Evolutionary conservation across 352 stramenopile species (phyloP).

Genomic region (Pythium rishiriense): DNA sequence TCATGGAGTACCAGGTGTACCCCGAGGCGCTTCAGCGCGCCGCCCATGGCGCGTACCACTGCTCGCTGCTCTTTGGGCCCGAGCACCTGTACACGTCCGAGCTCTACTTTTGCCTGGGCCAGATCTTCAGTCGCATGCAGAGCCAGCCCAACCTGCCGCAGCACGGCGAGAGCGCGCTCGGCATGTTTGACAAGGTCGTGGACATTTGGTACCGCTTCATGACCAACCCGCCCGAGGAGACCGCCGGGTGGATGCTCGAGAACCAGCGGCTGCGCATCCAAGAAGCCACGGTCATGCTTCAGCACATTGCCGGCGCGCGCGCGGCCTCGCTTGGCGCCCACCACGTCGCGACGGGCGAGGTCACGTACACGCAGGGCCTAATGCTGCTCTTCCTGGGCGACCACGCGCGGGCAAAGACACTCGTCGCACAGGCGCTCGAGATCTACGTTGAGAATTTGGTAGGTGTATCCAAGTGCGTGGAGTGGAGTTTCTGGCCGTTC

Average conservation of each 20-base stretch:
- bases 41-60: conserved; percentile 71
- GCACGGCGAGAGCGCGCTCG: conserved; percentile 51
- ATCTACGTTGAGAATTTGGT: conserved; percentile 65
- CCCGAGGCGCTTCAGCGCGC: conserved; percentile 60
- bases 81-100: conserved; percentile 75
- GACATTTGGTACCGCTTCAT: conserved; percentile 81
- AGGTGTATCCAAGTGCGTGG: neutral
- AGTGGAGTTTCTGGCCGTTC: conserved; percentile 4
- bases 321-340: conserved; percentile 38
- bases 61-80: conserved; percentile 64
- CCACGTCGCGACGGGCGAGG: conserved; percentile 64
- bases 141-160: conserved; percentile 18
- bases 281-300: conserved; percentile 58
- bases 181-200: conserved; percentile 77
- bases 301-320: conserved; percentile 48
- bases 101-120: conserved; percentile 71
- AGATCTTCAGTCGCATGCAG: conserved; percentile 50
- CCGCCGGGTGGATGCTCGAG: conserved; percentile 61
- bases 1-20: conserved; percentile 51
- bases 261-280: conserved; percentile 59
- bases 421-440: conserved; percentile 50
- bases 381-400: conserved; percentile 56
- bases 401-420: conserved; percentile 46
- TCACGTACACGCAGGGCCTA: conserved; percentile 59
- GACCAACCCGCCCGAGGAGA: conserved; percentile 66